A percentile compares a stretch with the other conserved stretches of the same genome.
Evolutionary conservation across 169 alveolate species (phyloP).

Genomic region (Eimeria sp.): DNA sequence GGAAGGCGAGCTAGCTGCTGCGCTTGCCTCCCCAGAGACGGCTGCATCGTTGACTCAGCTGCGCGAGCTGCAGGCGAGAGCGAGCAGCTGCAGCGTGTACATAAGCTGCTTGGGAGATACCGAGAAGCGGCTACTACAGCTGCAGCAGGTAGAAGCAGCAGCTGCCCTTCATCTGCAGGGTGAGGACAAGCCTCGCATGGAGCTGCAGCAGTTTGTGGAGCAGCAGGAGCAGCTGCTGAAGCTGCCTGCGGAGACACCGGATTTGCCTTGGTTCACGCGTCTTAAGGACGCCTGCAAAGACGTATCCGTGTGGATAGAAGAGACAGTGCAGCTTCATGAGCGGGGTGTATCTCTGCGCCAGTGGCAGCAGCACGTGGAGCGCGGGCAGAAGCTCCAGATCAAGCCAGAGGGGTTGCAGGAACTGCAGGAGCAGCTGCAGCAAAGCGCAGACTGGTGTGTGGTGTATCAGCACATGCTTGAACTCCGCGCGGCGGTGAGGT

Average conservation of each 20-base stretch:
- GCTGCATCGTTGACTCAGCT: conserved; percentile 78
- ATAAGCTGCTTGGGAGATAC: conserved; percentile 60
- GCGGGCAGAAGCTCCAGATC: conserved; percentile 64
- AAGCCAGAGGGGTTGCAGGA: conserved; percentile 71
- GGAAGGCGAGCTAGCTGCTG: conserved; percentile 71
- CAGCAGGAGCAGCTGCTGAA: conserved; percentile 80
- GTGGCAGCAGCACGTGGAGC: conserved; percentile 81
- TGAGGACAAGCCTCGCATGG: conserved; percentile 71
- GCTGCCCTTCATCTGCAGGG: conserved; percentile 63
- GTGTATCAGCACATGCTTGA: conserved; percentile 79
- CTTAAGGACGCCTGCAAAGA: conserved; percentile 72
- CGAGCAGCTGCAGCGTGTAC: conserved; percentile 75
- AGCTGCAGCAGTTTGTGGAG: conserved; percentile 71
- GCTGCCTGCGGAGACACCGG: conserved; percentile 82
- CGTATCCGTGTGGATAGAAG: conserved; percentile 73
- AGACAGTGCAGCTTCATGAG: conserved; percentile 59
- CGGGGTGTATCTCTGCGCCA: conserved; percentile 78
- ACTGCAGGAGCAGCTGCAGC: conserved; percentile 81
- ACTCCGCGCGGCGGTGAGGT: conserved; percentile 70
- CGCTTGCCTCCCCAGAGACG: conserved; percentile 63
- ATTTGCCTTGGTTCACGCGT: conserved; percentile 77
- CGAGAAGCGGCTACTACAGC: conserved; percentile 74
- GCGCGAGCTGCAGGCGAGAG: conserved; percentile 77
- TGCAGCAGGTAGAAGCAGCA: conserved; percentile 78
- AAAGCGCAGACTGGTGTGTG: conserved; percentile 80